These are phyloP conservation scores for Nicotiana attenuata DNA, from an alignment of 257 asterid genomes.

Conservation along the genomic window DNA sequence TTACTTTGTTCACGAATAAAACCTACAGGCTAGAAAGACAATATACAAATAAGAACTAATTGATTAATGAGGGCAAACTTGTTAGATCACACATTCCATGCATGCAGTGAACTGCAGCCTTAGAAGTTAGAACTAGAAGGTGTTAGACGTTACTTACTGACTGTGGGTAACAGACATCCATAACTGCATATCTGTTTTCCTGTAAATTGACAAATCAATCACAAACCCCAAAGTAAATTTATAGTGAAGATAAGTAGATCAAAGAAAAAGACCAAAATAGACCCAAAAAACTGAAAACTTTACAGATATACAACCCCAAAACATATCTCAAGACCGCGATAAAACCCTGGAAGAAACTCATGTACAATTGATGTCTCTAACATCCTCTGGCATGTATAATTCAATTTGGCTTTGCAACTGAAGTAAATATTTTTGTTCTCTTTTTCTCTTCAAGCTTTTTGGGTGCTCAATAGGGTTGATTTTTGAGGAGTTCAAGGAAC, in stretches of 20 bases:
- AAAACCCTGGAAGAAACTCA: neutral
- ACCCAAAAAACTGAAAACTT: neutral
- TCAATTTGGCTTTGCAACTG: neutral
- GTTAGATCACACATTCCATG: constrained; percentile 11
- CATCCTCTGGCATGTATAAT: too few relatives aligned
- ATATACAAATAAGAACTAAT: constrained; percentile 18
- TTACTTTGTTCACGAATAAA: constrained; percentile 88
- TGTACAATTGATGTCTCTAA: too few relatives aligned
- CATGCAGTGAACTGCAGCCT: neutral
- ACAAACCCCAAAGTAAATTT: neutral
- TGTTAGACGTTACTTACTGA: constrained; percentile 47
- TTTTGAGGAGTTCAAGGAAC: constrained; percentile 3
- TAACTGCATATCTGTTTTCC: constrained; percentile 86
- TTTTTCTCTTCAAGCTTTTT: neutral
- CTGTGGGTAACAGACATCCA: constrained; percentile 82
- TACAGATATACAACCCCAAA: neutral
- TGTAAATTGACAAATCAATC: constrained; percentile 32
- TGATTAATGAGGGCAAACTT: constrained; percentile 1
- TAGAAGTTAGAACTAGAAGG: constrained; percentile 11
- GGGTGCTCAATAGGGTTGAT: neutral
- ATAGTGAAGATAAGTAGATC: neutral
- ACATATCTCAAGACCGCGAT: neutral
- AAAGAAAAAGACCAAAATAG: neutral
- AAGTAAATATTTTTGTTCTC: neutral
- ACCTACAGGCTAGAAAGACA: constrained; percentile 82